Evolutionary conservation across 768 basidiomycete genomes (phyloP).

Genomic region (Leccinum rimulosum): DNA sequence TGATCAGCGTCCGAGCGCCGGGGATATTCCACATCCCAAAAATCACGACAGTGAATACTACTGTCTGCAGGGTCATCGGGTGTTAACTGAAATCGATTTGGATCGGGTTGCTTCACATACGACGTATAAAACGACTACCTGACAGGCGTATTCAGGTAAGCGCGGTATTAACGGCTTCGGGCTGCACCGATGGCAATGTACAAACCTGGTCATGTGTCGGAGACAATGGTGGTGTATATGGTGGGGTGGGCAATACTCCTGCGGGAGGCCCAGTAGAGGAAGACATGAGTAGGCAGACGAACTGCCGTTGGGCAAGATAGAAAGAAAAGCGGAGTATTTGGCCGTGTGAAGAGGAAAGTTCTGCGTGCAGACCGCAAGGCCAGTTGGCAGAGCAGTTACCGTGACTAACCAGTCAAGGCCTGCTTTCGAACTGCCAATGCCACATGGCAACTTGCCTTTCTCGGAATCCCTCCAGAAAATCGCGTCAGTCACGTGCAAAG

Average conservation of each 20-base stretch:
- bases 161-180: slow-evolving; percentile 19
- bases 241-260: slow-evolving; percentile 33
- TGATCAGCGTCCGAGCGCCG: slow-evolving; percentile 72
- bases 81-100: slow-evolving; percentile 7
- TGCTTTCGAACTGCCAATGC: slow-evolving; percentile 11
- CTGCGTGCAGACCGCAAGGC: slow-evolving; percentile 36
- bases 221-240: slow-evolving; percentile 42
- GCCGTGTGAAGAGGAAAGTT: slow-evolving; percentile 18
- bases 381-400: slow-evolving; percentile 1
- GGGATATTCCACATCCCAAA: slow-evolving; percentile 90
- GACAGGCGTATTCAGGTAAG: slow-evolving; percentile 22
- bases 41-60: slow-evolving; percentile 82
- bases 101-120: slow-evolving; percentile 42
- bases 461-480: slow-evolving; percentile 7
- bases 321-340: slow-evolving; percentile 2
- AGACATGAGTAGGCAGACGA: slow-evolving; percentile 33
- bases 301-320: slow-evolving; percentile 23
- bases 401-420: neutral
- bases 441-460: slow-evolving; percentile 21
- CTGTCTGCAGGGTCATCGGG: slow-evolving; percentile 47
- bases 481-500: slow-evolving; percentile 35
- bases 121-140: slow-evolving; percentile 76
- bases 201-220: slow-evolving; percentile 74
- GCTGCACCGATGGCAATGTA: slow-evolving; percentile 19
- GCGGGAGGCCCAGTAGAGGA: slow-evolving; percentile 33